Percentiles rank a stretch among this genome's conserved stretches.
Conservation (phyloP, 2,329 filamentous ascomycete species). For the Neofusicoccum sp. region DNA sequence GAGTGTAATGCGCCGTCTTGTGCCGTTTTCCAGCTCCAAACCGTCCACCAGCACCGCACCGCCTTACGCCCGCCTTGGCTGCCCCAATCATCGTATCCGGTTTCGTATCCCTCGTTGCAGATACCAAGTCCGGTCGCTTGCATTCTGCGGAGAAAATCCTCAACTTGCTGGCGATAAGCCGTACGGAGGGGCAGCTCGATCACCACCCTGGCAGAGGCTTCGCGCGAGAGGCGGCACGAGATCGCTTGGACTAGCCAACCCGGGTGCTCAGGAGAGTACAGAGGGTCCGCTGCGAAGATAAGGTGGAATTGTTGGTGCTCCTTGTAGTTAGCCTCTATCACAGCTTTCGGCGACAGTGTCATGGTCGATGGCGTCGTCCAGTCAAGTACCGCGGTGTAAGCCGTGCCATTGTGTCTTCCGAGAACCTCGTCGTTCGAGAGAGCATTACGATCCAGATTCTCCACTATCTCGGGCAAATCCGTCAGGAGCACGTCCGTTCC, state of each 20-base stretch:
- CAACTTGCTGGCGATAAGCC: constrained; percentile 65
- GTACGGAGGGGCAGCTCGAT: constrained; percentile 82
- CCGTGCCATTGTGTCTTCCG: constrained; percentile 55
- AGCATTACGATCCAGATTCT: constrained; percentile 78
- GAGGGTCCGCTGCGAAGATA: constrained; percentile 80
- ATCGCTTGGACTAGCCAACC: constrained; percentile 72
- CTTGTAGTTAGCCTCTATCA: constrained; percentile 12
- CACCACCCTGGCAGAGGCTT: constrained; percentile 64
- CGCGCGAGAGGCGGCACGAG: constrained; percentile 63
- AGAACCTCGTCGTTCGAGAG: constrained; percentile 64
- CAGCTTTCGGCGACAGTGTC: constrained; percentile 3
- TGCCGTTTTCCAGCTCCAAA: constrained; percentile 51
- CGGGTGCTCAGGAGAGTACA: constrained; percentile 87
- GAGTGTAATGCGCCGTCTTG: neutral
- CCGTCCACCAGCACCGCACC: constrained; percentile 71
- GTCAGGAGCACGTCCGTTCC: constrained; percentile 70
- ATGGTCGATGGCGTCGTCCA: constrained; percentile 62
- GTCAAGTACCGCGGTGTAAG: constrained; percentile 69
- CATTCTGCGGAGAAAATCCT: constrained; percentile 66
- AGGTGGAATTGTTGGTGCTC: constrained; percentile 49
- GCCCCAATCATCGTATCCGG: constrained; percentile 75
- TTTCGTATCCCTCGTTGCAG: constrained; percentile 64
- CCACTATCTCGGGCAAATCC: constrained; percentile 80
- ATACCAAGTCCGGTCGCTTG: constrained; percentile 53
- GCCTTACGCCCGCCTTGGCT: constrained; percentile 49